Evolutionary conservation across 2,329 filamentous ascomycete genomes (phyloP), one percentile per base, ranked within the genome.

Genomic region (Fusarium goolgardi): DNA sequence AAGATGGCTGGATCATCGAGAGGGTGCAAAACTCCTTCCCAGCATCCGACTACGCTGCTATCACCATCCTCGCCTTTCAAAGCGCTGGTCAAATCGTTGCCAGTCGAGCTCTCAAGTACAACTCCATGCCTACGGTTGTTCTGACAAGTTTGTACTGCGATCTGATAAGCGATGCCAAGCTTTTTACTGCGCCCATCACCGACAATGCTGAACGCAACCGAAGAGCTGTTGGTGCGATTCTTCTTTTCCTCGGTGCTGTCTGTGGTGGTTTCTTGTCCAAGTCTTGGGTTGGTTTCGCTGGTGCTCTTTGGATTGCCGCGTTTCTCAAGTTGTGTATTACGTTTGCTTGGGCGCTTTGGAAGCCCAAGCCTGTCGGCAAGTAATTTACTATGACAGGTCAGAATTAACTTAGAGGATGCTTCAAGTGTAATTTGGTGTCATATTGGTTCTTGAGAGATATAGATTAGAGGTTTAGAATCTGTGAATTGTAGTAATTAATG

Each of bases 81-180:
- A 74, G 72, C 12, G 72, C 72, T 0, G 72, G 72, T 1, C 72
- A 74, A 15, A 74, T 74, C 0, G 72, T 74, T 10, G 72, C 72
- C 0, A 74, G 72, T 2, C 67, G 72, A 9, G 72, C 72, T 1
- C 65, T 74, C 51, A 74, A 72, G 62, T 74, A 70, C 49, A 74
- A 74, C 60, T 55, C 67, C 25, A 74, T 74, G 62, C 72, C 72
- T 0, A 74, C 72, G 2, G 53, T 74, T 39, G 72, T 74, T 16
- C 18, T 74, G 55, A 74, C 72, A 1, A 74, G 72, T 39, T 7
- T 74, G 51, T 74, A 74, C 65, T 74, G 72, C 50, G 72, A 74
- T 13, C 51, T 74, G 65, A 73, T 74, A 69, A 74, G 72, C 46
- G 72, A 74, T 11, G 72, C 72, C 0, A 64, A 55, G 34, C 62